These are phyloP conservation scores for Volvox carteri DNA, from an alignment of 163 green algal species.

Conservation along the genomic window DNA sequence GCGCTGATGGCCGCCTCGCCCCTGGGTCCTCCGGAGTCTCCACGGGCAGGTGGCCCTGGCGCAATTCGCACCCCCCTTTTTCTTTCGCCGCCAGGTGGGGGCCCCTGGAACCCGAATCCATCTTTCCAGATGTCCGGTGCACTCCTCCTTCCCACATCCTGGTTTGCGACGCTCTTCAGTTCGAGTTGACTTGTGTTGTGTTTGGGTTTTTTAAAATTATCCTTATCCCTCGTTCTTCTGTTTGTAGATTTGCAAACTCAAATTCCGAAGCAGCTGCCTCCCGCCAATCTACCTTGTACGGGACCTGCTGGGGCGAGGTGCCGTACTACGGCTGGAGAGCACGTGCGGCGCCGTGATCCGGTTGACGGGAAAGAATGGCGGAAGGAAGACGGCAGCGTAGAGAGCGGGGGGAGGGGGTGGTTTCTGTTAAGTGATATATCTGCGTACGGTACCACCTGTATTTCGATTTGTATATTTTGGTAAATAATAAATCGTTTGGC, in stretches of 20 bases:
- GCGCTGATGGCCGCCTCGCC: too few species aligned
- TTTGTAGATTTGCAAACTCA: conserved; percentile 14
- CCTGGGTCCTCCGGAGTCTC: too few species aligned
- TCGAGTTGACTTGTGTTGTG: too few species aligned
- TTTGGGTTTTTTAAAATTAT: too few species aligned
- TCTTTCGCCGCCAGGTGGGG: too few species aligned
- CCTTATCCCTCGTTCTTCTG: too few species aligned
- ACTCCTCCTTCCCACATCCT: too few species aligned
- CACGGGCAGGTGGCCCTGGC: too few species aligned
- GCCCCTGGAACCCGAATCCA: too few species aligned
- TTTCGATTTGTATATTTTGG: not conserved
- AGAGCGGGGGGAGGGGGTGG: not conserved
- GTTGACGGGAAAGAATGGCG: not conserved
- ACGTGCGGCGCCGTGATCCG: conserved; percentile 1
- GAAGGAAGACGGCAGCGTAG: not conserved
- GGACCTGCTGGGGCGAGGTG: conserved; percentile 29
- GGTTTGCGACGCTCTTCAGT: too few species aligned
- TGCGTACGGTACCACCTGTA: not conserved
- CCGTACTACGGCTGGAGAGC: not conserved
- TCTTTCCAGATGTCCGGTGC: too few species aligned
- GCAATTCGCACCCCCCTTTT: too few species aligned
- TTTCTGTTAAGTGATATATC: not conserved
- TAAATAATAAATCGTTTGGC: not conserved
- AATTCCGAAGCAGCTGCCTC: conserved; percentile 18
- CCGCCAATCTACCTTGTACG: conserved; percentile 1